Percentiles rank a stretch among this genome's conserved stretches.
Evolutionary conservation across 805 yeast genomes (phyloP).

Genomic region (Sugiyamaella marilandica): DNA sequence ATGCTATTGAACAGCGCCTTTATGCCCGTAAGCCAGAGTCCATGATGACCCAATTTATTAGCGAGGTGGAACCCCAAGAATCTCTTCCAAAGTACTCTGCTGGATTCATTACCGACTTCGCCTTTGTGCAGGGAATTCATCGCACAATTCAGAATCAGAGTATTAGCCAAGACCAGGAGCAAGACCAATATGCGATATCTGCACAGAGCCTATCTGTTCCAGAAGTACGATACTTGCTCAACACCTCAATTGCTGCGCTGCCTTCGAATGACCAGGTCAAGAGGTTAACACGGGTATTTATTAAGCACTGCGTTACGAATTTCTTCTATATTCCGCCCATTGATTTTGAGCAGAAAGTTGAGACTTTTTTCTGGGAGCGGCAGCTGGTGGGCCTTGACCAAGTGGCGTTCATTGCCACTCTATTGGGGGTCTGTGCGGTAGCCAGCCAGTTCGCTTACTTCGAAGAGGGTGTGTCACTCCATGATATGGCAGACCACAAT

Average conservation of each 20-base stretch:
- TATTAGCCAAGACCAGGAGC: not conserved
- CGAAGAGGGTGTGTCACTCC: not conserved
- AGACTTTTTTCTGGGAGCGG: not conserved
- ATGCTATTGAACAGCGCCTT: not conserved
- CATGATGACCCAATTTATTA: too few relatives aligned
- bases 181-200: not conserved
- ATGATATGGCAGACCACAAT: not conserved
- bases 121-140: not conserved
- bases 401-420: conserved; percentile 1
- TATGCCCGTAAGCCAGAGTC: not conserved
- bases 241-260: not conserved
- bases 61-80: not conserved
- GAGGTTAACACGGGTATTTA: not conserved
- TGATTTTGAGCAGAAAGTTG: not conserved
- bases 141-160: conserved; percentile 1
- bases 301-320: conserved; percentile 1
- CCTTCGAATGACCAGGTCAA: not conserved
- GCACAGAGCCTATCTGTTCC: not conserved
- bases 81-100: not conserved
- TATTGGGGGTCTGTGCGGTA: conserved; percentile 5
- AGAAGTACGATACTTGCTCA: not conserved
- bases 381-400: not conserved
- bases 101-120: not conserved
- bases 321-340: not conserved
- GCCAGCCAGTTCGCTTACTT: conserved; percentile 7